phyloP scores from a whole-genome alignment of 2,329 filamentous ascomycete genomes.

The Talaromyces sp. region DNA sequence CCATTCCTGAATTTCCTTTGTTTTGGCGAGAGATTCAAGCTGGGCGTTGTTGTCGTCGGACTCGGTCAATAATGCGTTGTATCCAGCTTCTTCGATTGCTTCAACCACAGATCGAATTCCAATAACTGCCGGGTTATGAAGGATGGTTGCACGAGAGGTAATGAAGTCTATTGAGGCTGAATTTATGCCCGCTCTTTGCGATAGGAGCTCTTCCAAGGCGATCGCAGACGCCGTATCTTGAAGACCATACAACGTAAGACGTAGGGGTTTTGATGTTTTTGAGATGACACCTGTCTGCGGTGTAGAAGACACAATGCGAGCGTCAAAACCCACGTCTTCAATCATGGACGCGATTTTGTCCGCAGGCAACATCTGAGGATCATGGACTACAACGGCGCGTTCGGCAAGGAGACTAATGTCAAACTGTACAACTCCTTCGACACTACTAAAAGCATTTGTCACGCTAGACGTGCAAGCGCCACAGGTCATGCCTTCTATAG shows the following conservation, averaged over 20 bases:
- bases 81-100: constrained; percentile 72
- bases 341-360: constrained; percentile 77
- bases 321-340: constrained; percentile 86
- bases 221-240: constrained; percentile 67
- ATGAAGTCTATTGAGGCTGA: constrained; percentile 69
- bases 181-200: constrained; percentile 63
- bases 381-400: constrained; percentile 81
- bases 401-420: constrained; percentile 94
- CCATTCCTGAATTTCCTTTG: constrained; percentile 94
- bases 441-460: constrained; percentile 71
- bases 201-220: constrained; percentile 65
- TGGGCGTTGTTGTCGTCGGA: constrained; percentile 95
- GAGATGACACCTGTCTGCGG: constrained; percentile 54
- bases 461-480: constrained; percentile 93
- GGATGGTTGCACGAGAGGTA: constrained; percentile 69
- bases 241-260: constrained; percentile 81
- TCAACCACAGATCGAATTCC: constrained; percentile 82
- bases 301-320: constrained; percentile 72
- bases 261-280: constrained; percentile 57
- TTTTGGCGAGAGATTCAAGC: constrained; percentile 91
- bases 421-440: constrained; percentile 79
- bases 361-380: constrained; percentile 64
- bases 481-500: constrained; percentile 96
- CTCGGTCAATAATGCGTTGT: constrained; percentile 85
- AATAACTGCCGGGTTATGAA: constrained; percentile 65